Evolutionary conservation across 768 basidiomycete genomes (phyloP).

Genomic region (Trametes punicea): DNA sequence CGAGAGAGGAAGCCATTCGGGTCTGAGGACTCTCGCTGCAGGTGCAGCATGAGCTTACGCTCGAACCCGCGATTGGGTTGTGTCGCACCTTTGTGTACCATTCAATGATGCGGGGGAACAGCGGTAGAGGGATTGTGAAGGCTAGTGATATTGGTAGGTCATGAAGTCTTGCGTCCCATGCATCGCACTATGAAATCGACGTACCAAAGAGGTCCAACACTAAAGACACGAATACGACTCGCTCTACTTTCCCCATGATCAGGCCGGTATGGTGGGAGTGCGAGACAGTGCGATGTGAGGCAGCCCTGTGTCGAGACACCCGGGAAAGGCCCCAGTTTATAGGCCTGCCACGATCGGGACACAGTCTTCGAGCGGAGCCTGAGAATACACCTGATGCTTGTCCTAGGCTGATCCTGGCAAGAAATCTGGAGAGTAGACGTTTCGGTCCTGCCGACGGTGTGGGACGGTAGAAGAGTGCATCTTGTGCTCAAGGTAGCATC

Average conservation of each 20-base stretch:
- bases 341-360: conserved; percentile 9
- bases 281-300: background rate
- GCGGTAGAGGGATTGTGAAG: conserved; percentile 92
- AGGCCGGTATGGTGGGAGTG: background rate
- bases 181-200: conserved; percentile 19
- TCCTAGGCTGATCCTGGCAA: conserved; percentile 8
- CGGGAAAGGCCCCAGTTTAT: conserved; percentile 8
- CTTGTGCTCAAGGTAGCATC: background rate
- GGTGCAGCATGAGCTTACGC: background rate
- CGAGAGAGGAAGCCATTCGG: conserved; percentile 68
- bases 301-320: background rate
- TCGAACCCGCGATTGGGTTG: background rate
- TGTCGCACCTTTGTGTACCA: conserved; percentile 74
- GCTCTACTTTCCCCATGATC: conserved; percentile 66
- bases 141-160: conserved; percentile 41
- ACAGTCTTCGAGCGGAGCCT: background rate
- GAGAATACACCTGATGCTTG: background rate
- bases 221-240: conserved; percentile 84
- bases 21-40: conserved; percentile 68
- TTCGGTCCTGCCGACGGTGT: conserved; percentile 2
- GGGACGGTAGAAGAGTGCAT: conserved; percentile 2
- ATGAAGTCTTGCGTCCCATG: background rate
- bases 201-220: conserved; percentile 81
- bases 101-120: conserved; percentile 96
- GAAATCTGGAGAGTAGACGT: background rate